Evolutionary conservation across 345 rosid genomes (phyloP), one percentile per base, ranked within the genome.

Genomic region (Theobroma cacao): DNA sequence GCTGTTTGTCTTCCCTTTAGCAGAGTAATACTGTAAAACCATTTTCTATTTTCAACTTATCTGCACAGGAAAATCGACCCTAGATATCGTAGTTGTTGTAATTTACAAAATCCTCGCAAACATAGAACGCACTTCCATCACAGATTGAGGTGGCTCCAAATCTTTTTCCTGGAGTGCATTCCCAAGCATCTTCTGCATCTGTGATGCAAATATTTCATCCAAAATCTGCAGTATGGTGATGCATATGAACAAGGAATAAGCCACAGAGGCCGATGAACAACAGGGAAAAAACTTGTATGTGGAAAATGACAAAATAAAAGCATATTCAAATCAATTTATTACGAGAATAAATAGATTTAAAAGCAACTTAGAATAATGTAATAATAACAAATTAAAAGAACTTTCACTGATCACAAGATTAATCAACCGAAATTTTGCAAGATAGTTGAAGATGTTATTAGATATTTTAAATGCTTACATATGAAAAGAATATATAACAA

Each of bases 131-230:
- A 92, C 92, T 81, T 96, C 99, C 90, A 89, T 89, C 78, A 96
- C 86, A 0, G 97, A 94, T 67, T 93, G 87, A 0, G 99, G 98
- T 7, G 93, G 91, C 87, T 96, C 98, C 59, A 94, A 81, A 77
- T 94, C 95, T 75, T 89, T 95, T 1, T 80, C 88, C 70, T 90
- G 91, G 22, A 96, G 75, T 2, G 88, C 86, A 59, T 94, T 92
- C 62, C 98, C 99, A n/a, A 96, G 91, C 78, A 92, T 83, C 77
- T 89, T 87, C 84, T 96, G 98, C 97, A 96, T 91, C 56, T 90
- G 91, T 26, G 97, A 89, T 18, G 82, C 91, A 72, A 92, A 96
- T 20, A 92, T 86, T 64, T 96, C 98, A 73, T 96, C 98, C 87
- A 94, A 74, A 31, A 96, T 88, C 99, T 96, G 87, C 83, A 80